A percentile compares a stretch with the other conserved stretches of the same genome.
Conservation (phyloP, 2,329 filamentous ascomycete species). For the Penicillium sp. region DNA sequence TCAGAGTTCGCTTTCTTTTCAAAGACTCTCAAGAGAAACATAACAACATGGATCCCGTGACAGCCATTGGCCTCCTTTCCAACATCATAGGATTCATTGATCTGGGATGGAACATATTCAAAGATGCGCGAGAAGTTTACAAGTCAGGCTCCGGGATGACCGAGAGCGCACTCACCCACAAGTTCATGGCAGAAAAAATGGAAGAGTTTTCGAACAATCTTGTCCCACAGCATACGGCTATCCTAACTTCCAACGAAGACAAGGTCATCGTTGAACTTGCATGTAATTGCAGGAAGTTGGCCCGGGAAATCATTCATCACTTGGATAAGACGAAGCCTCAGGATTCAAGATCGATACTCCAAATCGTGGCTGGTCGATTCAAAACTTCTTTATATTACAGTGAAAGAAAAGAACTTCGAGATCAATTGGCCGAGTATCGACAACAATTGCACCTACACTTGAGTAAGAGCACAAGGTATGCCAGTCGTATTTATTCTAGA, state of each 20-base stretch:
- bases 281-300: neutral
- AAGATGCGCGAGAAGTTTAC: neutral
- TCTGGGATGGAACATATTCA: neutral
- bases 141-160: neutral
- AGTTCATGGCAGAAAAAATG: neutral
- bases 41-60: neutral
- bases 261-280: neutral
- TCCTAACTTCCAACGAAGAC: neutral
- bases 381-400: neutral
- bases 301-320: neutral
- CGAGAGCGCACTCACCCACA: neutral
- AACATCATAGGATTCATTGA: neutral
- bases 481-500: neutral
- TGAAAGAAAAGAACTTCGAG: neutral
- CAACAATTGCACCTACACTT: neutral
- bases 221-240: neutral
- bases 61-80: neutral
- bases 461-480: neutral
- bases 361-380: neutral
- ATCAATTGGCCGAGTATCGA: neutral
- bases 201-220: neutral
- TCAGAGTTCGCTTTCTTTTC: neutral
- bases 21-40: neutral
- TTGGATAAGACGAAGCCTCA: neutral
- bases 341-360: neutral